A percentile compares a stretch with the other conserved stretches of the same genome.
phyloP scores from a whole-genome alignment of 179 eudicot genomes.

The Drosera spatulata region DNA sequence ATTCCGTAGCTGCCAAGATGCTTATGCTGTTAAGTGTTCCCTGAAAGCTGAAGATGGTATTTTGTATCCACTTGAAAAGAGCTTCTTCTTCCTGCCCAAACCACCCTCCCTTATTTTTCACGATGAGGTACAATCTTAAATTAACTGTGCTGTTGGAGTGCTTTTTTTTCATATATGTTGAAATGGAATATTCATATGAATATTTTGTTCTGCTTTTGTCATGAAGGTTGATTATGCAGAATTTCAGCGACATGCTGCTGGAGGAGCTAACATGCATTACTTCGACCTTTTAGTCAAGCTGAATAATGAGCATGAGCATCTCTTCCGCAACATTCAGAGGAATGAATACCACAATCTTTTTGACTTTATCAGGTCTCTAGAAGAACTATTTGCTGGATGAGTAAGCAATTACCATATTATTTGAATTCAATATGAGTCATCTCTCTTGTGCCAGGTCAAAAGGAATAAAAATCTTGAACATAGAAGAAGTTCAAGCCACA shows the following conservation, averaged over 20 bases:
- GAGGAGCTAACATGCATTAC: slow-evolving; percentile 95
- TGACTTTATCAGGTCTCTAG: slow-evolving; percentile 64
- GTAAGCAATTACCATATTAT: not conserved
- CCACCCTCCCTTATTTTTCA: slow-evolving; percentile 97
- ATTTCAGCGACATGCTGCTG: slow-evolving; percentile 95
- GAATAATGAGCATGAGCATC: slow-evolving; percentile 92
- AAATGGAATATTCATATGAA: too few relatives aligned
- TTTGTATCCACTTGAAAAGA: slow-evolving; percentile 91
- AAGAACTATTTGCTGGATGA: not conserved
- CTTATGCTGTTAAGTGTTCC: slow-evolving; percentile 93
- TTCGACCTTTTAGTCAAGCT: slow-evolving; percentile 84
- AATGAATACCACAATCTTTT: slow-evolving; percentile 75
- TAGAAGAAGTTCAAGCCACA: slow-evolving; percentile 30
- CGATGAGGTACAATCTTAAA: slow-evolving; percentile 53
- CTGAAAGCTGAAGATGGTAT: slow-evolving; percentile 97
- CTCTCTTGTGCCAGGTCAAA: slow-evolving; percentile 45
- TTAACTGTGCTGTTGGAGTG: not conserved
- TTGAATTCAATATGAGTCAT: slow-evolving; percentile 4
- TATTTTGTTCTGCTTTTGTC: not conserved
- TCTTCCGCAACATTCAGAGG: slow-evolving; percentile 94
- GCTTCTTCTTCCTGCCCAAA: slow-evolving; percentile 95
- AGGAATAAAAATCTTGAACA: slow-evolving; percentile 71
- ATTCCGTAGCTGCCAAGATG: slow-evolving; percentile 91
- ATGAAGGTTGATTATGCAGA: slow-evolving; percentile 85
- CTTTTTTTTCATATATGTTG: slow-evolving; percentile 21